Conservation (phyloP, 1,284 basidiomycete species). For the Ganoderma lingzhi region DNA sequence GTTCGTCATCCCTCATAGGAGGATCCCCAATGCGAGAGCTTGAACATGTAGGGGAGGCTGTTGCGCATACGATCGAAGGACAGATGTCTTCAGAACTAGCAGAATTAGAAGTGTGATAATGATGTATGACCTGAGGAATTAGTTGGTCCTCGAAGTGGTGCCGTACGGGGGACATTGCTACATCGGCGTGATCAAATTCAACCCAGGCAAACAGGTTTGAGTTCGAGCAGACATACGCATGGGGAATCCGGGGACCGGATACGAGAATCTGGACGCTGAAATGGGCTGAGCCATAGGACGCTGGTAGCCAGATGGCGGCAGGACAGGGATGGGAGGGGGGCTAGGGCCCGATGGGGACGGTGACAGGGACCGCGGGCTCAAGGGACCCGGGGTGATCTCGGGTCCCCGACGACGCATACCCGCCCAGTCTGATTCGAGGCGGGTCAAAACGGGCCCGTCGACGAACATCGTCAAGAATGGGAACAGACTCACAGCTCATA, state of each 20-base stretch:
- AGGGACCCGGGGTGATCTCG: too few relatives aligned
- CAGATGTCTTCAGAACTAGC: neutral
- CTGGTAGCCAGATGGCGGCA: too few relatives aligned
- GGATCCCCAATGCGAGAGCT: neutral
- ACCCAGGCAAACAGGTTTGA: neutral
- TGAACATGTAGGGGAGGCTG: neutral
- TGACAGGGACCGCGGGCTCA: too few relatives aligned
- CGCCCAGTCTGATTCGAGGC: neutral
- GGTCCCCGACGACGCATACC: too few relatives aligned
- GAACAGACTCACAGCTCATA: neutral
- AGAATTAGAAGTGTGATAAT: neutral
- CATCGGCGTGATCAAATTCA: neutral
- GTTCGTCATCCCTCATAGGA: constrained; percentile 4
- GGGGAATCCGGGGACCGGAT: neutral
- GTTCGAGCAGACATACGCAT: neutral
- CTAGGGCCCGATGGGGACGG: too few relatives aligned
- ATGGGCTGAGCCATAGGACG: too few relatives aligned
- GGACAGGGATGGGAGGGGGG: too few relatives aligned
- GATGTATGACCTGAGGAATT: neutral
- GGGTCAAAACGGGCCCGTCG: neutral
- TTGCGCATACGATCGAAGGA: neutral
- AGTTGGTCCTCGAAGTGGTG: neutral
- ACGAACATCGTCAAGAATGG: neutral
- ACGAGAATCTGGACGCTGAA: too few relatives aligned
- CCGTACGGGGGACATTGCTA: neutral